A percentile compares a stretch with the other conserved stretches of the same genome.
phyloP scores from a whole-genome alignment of 2,329 filamentous ascomycete species.

The Zasmidium cellare region DNA sequence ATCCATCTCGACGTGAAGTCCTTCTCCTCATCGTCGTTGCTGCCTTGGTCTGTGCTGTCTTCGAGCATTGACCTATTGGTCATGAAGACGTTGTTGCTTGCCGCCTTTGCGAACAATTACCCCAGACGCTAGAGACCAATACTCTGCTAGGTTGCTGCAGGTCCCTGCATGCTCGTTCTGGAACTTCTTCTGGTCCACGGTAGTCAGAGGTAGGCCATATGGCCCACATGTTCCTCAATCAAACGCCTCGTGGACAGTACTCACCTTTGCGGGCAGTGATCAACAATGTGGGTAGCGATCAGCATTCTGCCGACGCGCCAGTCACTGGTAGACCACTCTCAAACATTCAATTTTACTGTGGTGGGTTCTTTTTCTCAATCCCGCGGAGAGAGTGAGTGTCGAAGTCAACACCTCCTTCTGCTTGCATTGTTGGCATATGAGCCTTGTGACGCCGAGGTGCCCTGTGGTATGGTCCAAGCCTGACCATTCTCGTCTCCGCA shows the following conservation, averaged over 20 bases:
- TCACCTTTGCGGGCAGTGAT: background rate
- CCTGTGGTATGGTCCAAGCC: background rate
- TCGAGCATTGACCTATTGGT: background rate
- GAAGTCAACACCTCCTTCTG: too few relatives aligned
- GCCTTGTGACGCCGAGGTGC: too few relatives aligned
- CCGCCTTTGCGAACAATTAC: background rate
- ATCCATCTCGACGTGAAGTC: background rate
- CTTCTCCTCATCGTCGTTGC: background rate
- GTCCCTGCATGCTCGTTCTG: background rate
- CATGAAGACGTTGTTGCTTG: background rate
- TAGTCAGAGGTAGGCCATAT: background rate
- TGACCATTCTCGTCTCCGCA: too few relatives aligned
- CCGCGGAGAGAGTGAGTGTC: too few relatives aligned
- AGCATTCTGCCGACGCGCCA: background rate
- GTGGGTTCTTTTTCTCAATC: too few relatives aligned
- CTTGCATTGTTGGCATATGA: too few relatives aligned
- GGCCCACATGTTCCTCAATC: background rate
- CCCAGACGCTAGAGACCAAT: background rate
- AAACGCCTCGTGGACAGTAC: background rate
- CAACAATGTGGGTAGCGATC: background rate
- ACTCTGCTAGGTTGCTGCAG: background rate
- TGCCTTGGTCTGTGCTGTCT: background rate
- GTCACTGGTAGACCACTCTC: background rate
- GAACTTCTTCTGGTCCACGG: background rate
- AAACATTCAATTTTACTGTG: too few relatives aligned